These are phyloP conservation scores for Daedaleopsis sinensis DNA, from an alignment of 768 basidiomycete genomes.

Conservation along the genomic window DNA sequence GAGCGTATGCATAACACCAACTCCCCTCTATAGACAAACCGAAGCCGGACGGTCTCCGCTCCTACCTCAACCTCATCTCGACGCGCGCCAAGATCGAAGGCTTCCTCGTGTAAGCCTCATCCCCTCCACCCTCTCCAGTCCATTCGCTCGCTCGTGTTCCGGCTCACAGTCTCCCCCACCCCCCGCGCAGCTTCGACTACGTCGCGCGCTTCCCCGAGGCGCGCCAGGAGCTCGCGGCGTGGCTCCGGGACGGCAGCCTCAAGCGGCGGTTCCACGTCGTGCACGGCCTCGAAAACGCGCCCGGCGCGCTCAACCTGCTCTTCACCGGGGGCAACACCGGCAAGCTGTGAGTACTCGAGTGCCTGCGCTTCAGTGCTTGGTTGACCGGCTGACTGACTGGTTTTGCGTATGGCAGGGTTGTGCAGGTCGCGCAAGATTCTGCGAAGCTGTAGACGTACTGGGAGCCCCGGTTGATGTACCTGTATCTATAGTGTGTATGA, in stretches of 20 bases:
- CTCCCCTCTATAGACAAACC: conserved; percentile 46
- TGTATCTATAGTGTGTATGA: too few relatives aligned
- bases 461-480: too few relatives aligned
- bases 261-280: conserved; percentile 83
- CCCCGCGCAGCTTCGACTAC: conserved; percentile 69
- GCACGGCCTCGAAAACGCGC: conserved; percentile 74
- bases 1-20: not conserved
- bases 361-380: too few relatives aligned
- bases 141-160: too few relatives aligned
- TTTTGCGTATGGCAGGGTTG: too few relatives aligned
- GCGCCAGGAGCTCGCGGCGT: conserved; percentile 54
- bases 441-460: too few relatives aligned
- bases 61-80: conserved; percentile 70
- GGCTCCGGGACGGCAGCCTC: conserved; percentile 68
- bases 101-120: conserved; percentile 76
- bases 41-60: conserved; percentile 66
- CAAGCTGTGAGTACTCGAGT: conserved; percentile 69
- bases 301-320: conserved; percentile 67
- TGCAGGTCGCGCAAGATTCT: too few relatives aligned
- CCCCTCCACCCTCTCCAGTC: not conserved
- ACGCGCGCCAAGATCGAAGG: conserved; percentile 83
- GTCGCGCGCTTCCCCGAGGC: conserved; percentile 59
- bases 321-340: conserved; percentile 80
- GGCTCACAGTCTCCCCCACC: not conserved
- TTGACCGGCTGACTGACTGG: too few relatives aligned